phyloP scores from a whole-genome alignment of 179 eudicot genomes.

The Spergularia azorica region DNA sequence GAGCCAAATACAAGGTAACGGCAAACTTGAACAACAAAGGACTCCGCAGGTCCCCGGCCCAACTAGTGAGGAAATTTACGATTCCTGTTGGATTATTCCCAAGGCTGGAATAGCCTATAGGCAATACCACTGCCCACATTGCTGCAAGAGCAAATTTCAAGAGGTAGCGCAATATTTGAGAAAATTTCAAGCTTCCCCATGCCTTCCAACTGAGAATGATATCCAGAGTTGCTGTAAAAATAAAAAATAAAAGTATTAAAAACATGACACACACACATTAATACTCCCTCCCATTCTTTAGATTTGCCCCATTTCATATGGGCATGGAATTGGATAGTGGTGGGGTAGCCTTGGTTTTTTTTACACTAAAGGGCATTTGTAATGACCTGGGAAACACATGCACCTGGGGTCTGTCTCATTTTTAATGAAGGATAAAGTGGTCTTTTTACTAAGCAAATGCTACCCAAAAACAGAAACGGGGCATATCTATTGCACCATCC shows the following conservation, averaged over 20 bases:
- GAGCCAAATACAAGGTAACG: constrained; percentile 77
- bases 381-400: too few relatives aligned
- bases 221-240: constrained; percentile 74
- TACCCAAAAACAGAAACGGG: too few relatives aligned
- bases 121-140: constrained; percentile 87
- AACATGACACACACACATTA: not conserved
- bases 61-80: constrained; percentile 61
- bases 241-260: not conserved
- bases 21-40: constrained; percentile 63
- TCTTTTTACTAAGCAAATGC: too few relatives aligned
- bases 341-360: too few relatives aligned
- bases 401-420: too few relatives aligned
- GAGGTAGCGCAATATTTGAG: constrained; percentile 82
- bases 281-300: not conserved
- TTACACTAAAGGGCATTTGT: too few relatives aligned
- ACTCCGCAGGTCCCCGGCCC: constrained; percentile 59
- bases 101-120: constrained; percentile 70
- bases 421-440: too few relatives aligned
- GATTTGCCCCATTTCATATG: too few relatives aligned
- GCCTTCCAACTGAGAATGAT: constrained; percentile 85
- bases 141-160: constrained; percentile 74
- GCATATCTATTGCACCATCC: too few relatives aligned
- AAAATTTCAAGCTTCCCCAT: constrained; percentile 84
- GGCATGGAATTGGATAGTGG: too few relatives aligned
- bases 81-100: constrained; percentile 65